Conservation (phyloP, 371 early-diverging fungal genomes). For the Entomophthora muscae region DNA sequence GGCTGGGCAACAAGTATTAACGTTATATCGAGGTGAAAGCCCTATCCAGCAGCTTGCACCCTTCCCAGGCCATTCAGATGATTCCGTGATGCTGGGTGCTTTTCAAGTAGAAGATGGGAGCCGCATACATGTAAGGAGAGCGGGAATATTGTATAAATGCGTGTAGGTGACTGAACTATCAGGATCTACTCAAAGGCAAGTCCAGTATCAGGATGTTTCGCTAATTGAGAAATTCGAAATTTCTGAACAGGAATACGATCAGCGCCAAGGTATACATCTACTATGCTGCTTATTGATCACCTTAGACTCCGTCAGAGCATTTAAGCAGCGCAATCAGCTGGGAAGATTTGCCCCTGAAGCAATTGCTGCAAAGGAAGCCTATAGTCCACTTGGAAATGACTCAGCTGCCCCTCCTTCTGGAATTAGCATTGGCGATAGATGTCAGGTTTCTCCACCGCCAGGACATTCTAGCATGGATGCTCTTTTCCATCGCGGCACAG, state of each 20-base stretch:
- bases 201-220: conserved; percentile 69
- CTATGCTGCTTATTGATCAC: not conserved
- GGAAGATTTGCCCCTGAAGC: conserved; percentile 61
- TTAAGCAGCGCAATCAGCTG: conserved; percentile 71
- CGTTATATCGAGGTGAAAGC: conserved; percentile 33
- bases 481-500: conserved; percentile 51
- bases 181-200: conserved; percentile 42
- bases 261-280: conserved; percentile 29
- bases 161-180: conserved; percentile 36
- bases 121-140: not conserved
- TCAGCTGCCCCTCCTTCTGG: conserved; percentile 26
- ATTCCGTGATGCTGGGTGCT: conserved; percentile 57
- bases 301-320: conserved; percentile 71
- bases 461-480: conserved; percentile 17
- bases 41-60: conserved; percentile 27
- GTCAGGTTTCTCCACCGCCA: conserved; percentile 37
- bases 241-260: conserved; percentile 67
- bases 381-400: conserved; percentile 18
- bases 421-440: conserved; percentile 67
- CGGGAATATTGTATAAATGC: too few relatives aligned
- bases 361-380: conserved; percentile 22
- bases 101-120: conserved; percentile 64
- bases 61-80: conserved; percentile 28
- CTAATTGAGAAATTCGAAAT: conserved; percentile 86
- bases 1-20: conserved; percentile 36